A percentile compares a stretch with the other conserved stretches of the same genome.
phyloP scores from a whole-genome alignment of 75 land plant genomes.

The Sequoia sempervirens region DNA sequence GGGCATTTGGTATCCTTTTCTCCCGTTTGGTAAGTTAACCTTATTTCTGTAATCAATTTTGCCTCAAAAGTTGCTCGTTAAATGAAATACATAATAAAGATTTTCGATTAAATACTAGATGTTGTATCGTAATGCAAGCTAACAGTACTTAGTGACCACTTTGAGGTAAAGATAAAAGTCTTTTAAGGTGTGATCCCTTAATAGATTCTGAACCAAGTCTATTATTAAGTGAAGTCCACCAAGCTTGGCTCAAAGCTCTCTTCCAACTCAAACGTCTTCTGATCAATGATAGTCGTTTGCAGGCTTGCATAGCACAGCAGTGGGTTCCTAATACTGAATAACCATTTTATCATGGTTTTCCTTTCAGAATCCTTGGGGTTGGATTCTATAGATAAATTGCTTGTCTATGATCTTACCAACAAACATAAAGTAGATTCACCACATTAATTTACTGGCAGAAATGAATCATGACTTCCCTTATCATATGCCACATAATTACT shows the following conservation, averaged over 20 bases:
- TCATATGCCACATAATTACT: no score
- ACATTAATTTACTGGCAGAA: no score
- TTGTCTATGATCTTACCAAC: no score
- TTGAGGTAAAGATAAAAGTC: background rate
- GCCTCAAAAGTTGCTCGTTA: background rate
- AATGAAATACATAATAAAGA: background rate
- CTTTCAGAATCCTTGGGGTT: background rate
- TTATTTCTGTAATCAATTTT: background rate
- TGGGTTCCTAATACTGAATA: background rate
- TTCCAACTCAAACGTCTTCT: background rate
- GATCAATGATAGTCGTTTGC: background rate
- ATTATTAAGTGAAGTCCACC: background rate
- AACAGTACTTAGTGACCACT: background rate
- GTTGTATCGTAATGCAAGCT: background rate
- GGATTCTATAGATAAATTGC: no score
- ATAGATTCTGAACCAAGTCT: background rate
- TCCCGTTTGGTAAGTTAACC: conserved; percentile 76
- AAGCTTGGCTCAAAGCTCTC: background rate
- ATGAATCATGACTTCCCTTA: no score
- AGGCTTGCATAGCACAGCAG: background rate
- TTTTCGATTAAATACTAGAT: background rate
- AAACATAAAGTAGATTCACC: no score
- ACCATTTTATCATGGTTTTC: background rate
- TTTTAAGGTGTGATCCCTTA: background rate
- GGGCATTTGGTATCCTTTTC: conserved; percentile 98